Evolutionary conservation across 129 eudicot genomes (phyloP), one percentile per base, ranked within the genome.

Genomic region (Smallanthus sonchifolius): DNA sequence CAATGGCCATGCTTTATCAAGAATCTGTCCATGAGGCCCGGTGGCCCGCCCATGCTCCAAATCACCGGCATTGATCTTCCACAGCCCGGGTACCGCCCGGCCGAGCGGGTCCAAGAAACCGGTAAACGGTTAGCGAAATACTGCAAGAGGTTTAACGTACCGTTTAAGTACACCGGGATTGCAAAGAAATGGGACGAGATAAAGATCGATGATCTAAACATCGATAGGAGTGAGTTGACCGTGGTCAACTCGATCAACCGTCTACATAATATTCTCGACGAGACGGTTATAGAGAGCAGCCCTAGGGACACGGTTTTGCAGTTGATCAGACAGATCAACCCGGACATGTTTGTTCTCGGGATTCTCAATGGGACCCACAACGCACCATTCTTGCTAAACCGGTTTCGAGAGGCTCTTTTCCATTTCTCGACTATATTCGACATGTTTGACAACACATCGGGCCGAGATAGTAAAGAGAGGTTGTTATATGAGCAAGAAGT

Each of bases 41-140:
- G 79, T 3, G 96, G 96, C 49, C 85, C 96, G 5, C 96, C 96
- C 0, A 57, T 24, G 85, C 85, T 90, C 20, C 72, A 82, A 4
- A 90, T 90, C 10, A 90, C 92, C 0, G 96, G 92, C 36, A 79
- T 90, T 10, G 96, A 89, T 47, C 37, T 80, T 42, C 96, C 96
- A 3, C 88, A 83, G 37, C 84, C 87, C 1, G 92, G 90, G 20
- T 87, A 83, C 63, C 74, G 82, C 24, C 96, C 92, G 6, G 88
- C 81, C 0, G 86, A 83, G 34, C 75, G 87, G 52, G 86, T 90
- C 0, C 83, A 83, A n/a, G 85, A 81, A 56, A 90, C 96, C 0
- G 96, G 96, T 13, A 64, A 30, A 2, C 87, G 90, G 0, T 62
- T 89, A 0, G 78, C 57, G 19, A 79, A 56, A 45, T 87, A 81